Evolutionary conservation across 768 basidiomycete genomes (phyloP), one percentile per base, ranked within the genome.

Genomic region (Amanita pseudoporphyria): DNA sequence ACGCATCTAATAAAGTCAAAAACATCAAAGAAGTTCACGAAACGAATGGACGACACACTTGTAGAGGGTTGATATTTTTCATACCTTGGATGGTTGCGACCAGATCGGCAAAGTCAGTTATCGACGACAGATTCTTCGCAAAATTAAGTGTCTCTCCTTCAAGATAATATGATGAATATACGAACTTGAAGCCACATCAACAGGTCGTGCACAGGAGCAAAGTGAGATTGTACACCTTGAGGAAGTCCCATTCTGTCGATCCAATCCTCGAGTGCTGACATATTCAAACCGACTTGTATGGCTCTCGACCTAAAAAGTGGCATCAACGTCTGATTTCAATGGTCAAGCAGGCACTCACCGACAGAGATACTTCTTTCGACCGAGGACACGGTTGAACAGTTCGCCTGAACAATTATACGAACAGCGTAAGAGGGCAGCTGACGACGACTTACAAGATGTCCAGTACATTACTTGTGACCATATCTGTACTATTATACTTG

Each of bases 381-480:
- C 87, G 36, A 91, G 66, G 31, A 92, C 71, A 33, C 89, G 81
- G 61, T 91, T 92, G 67, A 91, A 90, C 36, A 84, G 75, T 65
- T 90, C 87, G 61, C 87, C 87, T 90, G 45, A 6, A 52, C 51
- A 45, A 53, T 54, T 45, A 28, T 39, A 49, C 48, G 43, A 56
- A 47, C 47, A 48, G 53, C 32, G 18, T 35, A 18, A 38, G 32
- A 45, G 16, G 26, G 48, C 22, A 10, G 26, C 19, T 24, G n/a
- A 41, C 12, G 13, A 2, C 57, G n/a, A 63, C 82, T 72, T 72
- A 88, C 92, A 90, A 19, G 92, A 84, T 47, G 92, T 85, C 96
- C 96, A 99, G 62, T 94, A 97, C 72, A 96, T 84, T n/a, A 96
- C 81, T 65, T 99, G 96, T 1, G 92, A 94, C 82, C 93, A 95